These are phyloP conservation scores for Claviceps cyperi DNA, from an alignment of 2,329 filamentous ascomycete species.

Conservation along the genomic window DNA sequence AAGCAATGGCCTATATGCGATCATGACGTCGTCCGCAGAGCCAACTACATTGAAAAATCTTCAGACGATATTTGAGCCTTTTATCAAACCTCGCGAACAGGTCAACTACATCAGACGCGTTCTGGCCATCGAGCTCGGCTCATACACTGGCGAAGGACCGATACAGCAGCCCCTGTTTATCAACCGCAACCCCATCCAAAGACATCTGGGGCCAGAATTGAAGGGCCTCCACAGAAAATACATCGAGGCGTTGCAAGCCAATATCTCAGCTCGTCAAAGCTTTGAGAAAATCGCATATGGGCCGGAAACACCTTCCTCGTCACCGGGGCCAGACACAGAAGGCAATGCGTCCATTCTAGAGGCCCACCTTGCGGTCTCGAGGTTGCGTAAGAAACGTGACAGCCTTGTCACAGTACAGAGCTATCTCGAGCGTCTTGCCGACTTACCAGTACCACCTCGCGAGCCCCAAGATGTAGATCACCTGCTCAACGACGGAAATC, in stretches of 20 bases:
- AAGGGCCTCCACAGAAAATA: slow-evolving; percentile 40
- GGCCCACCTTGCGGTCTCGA: slow-evolving; percentile 36
- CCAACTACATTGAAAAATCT: slow-evolving; percentile 17
- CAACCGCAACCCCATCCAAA: slow-evolving; percentile 22
- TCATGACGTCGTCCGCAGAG: slow-evolving; percentile 20
- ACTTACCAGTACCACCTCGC: slow-evolving; percentile 35
- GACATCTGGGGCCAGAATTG: slow-evolving; percentile 22
- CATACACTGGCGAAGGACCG: slow-evolving; percentile 28
- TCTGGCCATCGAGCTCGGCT: slow-evolving; percentile 37
- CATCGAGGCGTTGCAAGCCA: slow-evolving; percentile 36
- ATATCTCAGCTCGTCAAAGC: slow-evolving; percentile 34
- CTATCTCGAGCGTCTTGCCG: slow-evolving; percentile 34
- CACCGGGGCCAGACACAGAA: slow-evolving; percentile 4
- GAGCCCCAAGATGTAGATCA: slow-evolving; percentile 35
- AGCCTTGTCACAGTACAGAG: slow-evolving; percentile 34
- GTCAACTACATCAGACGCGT: slow-evolving; percentile 40
- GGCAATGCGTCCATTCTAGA: slow-evolving; percentile 22
- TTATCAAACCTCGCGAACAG: slow-evolving; percentile 43
- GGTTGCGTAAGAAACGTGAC: slow-evolving; percentile 36
- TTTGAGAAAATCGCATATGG: slow-evolving; percentile 25
- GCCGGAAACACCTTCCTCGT: neutral
- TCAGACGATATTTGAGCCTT: slow-evolving; percentile 32
- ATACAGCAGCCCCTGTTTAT: slow-evolving; percentile 34
- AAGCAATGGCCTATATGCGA: neutral
- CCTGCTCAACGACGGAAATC: slow-evolving; percentile 29